phyloP scores from a whole-genome alignment of 257 asterid genomes.

The Solanum virginianum region DNA sequence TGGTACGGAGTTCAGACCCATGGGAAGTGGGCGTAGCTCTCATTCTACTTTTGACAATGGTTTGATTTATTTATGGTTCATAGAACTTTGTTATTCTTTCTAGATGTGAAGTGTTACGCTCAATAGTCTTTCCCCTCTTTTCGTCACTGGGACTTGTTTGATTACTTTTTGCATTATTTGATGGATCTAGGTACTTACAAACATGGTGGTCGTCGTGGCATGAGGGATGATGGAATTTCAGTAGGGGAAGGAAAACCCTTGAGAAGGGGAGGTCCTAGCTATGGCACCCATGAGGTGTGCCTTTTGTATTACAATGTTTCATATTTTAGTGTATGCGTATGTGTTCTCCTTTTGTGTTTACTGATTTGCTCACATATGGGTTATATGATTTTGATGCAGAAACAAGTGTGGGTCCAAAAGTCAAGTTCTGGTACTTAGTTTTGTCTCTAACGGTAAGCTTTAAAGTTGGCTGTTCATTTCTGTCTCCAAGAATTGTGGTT shows the following conservation, averaged over 20 bases:
- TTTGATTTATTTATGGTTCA: conserved; percentile 23
- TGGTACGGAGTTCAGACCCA: conserved; percentile 37
- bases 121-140: not conserved
- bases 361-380: not conserved
- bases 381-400: conserved; percentile 35
- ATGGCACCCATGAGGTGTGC: conserved; percentile 60
- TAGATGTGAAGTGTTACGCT: not conserved
- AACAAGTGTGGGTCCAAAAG: conserved; percentile 97
- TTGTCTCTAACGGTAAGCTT: conserved; percentile 42
- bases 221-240: conserved; percentile 45
- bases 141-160: not conserved
- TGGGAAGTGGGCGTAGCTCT: conserved; percentile 46
- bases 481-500: not conserved
- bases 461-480: not conserved
- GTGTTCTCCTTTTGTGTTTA: not conserved
- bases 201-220: conserved; percentile 66
- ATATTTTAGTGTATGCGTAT: not conserved
- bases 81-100: not conserved
- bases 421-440: conserved; percentile 69
- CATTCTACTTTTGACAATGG: conserved; percentile 56
- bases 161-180: conserved; percentile 1
- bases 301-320: not conserved
- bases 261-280: conserved; percentile 59
- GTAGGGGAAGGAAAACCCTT: conserved; percentile 46
- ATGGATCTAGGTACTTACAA: conserved; percentile 49